Conservation (phyloP, 2,329 filamentous ascomycete genomes). For the Cladosporium austrohemisphaericum region DNA sequence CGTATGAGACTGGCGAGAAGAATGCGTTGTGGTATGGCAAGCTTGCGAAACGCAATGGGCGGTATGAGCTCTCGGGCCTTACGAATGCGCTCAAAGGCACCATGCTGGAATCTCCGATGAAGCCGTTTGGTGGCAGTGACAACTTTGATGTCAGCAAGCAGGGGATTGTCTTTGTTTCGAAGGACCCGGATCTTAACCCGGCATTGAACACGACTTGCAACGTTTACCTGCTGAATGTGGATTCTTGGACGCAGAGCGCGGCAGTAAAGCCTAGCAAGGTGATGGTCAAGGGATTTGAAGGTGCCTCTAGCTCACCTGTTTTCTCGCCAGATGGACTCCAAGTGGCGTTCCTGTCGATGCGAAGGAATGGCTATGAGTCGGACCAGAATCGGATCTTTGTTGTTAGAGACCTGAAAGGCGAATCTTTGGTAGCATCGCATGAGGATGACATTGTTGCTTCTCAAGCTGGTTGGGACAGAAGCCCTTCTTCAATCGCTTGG, state of each 20-base stretch:
- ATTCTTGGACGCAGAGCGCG: slow-evolving; percentile 54
- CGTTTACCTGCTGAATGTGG: slow-evolving; percentile 68
- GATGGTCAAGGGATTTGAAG: slow-evolving; percentile 57
- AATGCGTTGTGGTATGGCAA: slow-evolving; percentile 71
- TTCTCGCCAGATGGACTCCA: slow-evolving; percentile 71
- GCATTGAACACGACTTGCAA: slow-evolving; percentile 78
- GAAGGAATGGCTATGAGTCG: slow-evolving; percentile 70
- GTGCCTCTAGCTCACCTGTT: slow-evolving; percentile 62
- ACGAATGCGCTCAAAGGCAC: slow-evolving; percentile 62
- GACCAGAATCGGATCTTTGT: slow-evolving; percentile 70
- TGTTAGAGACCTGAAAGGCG: slow-evolving; percentile 52
- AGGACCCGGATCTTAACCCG: slow-evolving; percentile 66
- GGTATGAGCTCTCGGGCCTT: slow-evolving; percentile 44
- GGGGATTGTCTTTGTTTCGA: slow-evolving; percentile 70
- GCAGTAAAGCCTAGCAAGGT: slow-evolving; percentile 52
- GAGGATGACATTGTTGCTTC: slow-evolving; percentile 4
- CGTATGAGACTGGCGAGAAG: slow-evolving; percentile 61
- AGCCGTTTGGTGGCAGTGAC: slow-evolving; percentile 72
- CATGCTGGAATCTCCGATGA: slow-evolving; percentile 63
- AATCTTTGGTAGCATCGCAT: background rate
- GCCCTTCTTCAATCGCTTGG: slow-evolving; percentile 50
- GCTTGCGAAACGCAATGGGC: slow-evolving; percentile 41
- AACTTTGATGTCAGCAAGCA: slow-evolving; percentile 70
- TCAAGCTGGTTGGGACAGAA: slow-evolving; percentile 47
- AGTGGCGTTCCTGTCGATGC: slow-evolving; percentile 77